Evolutionary conservation across 108 stramenopile genomes (phyloP).

Genomic region (Skeletonema costatum): DNA sequence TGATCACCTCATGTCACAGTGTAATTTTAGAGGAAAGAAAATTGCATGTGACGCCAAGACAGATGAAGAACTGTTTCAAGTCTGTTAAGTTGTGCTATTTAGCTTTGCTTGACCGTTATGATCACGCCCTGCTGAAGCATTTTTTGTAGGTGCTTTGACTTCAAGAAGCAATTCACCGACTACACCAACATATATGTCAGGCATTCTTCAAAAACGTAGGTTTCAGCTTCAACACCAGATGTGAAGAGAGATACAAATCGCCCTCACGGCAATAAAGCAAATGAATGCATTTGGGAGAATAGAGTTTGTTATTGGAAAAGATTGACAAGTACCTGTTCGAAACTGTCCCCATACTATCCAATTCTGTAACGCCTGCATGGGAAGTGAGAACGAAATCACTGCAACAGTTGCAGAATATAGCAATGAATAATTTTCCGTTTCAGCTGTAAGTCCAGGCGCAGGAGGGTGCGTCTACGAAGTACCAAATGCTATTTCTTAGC

Average conservation of each 20-base stretch:
- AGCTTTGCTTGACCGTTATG: too few species aligned
- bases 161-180: too few species aligned
- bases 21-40: neutral
- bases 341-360: neutral
- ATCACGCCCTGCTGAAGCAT: too few species aligned
- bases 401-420: neutral
- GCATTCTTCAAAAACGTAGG: neutral
- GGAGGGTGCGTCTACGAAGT: too few species aligned
- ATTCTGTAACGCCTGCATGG: neutral
- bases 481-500: too few species aligned
- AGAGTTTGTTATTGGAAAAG: neutral
- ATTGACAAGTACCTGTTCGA: neutral
- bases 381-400: neutral
- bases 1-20: slow-evolving; percentile 11
- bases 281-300: neutral
- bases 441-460: too few species aligned
- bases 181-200: too few species aligned
- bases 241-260: neutral
- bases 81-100: too few species aligned
- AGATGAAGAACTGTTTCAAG: too few species aligned
- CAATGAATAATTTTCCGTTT: too few species aligned
- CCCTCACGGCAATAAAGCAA: neutral
- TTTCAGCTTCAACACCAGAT: neutral
- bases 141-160: too few species aligned
- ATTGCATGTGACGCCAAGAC: too few species aligned